Base-by-base conservation (phyloP, 768 basidiomycete species). In the Butyriboletus loyo region DNA sequence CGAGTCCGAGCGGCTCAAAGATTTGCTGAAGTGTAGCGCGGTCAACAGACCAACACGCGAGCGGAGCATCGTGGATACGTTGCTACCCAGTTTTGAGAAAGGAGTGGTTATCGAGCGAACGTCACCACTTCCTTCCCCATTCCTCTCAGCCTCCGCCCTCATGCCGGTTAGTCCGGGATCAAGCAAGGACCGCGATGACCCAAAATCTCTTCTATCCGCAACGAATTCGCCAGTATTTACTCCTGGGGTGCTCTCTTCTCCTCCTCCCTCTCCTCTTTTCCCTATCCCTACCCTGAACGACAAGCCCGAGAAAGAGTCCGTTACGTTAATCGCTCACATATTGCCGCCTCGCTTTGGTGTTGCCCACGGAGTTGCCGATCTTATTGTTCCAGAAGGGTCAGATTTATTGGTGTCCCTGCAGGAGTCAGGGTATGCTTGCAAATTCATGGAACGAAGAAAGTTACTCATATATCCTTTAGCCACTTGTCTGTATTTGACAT, bases 1-100 rank as follows among this genome's bases (percentile, higher is more conserved):
- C 39, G 90, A 92, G 62, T 76, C 85, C 2, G 85, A 84, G 49
- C 85, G 83, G 58, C 74, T 92, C 55, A 89, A 87, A 63, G 85
- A 83, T 32, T 75, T 92, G 63, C 67, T 92, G 30, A 85, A 83
- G 60, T 82, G 80, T 10, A 77, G 66, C 50, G 70, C 71, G 31
- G 73, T 69, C 17, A 82, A 69, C 27, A 71, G 62, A 56, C 51
- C 52, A 14, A 2, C 43, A 9, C 66, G 63, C 44, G 67, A 67
- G 28, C 58, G 69, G 15, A 30, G 64, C 27, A 54, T 70, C 27
- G 62, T 61, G 19, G 78, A 77, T 17, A 49, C 67, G 28, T 32
- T 72, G 3, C 31, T 68, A 9, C 64, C 67, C 1, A 63, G 53
- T 9, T 61, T 69, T 24, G 74, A 76, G 2, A 72, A 64, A 50